Evolutionary conservation across 495 filamentous ascomycete genomes (phyloP), one percentile per base, ranked within the genome.

Genomic region (Cercophora newfieldiana): DNA sequence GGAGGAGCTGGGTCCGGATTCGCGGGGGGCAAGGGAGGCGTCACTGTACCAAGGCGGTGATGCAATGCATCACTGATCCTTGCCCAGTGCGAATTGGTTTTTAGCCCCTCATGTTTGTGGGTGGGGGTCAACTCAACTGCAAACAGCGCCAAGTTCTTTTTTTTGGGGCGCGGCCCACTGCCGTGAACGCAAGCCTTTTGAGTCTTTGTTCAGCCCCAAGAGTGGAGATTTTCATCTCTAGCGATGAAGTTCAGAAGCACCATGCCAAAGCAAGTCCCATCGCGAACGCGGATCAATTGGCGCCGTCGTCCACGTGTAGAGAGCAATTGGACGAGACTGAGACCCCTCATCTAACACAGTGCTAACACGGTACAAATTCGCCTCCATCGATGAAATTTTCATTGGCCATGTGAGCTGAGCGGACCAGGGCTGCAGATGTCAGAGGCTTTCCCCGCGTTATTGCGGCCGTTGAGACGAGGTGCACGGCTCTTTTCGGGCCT

Each of bases 341-440:
- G 8, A 55, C 54, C 53, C 28, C n/a, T 25, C n/a, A 26, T 12
- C 16, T 61, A 1, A 3, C n/a, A 74, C 70, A 61, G 72, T 71
- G 49, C 19, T 22, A 21, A 29, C 47, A 71, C 72, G 65, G 67
- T 66, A 14, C 10, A 21, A 55, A 29, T 31, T 69, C 64, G 73
- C 71, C 68, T 29, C 71, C n/a, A n/a, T 51, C 49, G 53, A 44
- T 56, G 64, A 71, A 70, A 70, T 60, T 66, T 68, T 68, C 53
- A 68, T 59, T 69, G 59, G 64, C 66, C 74, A 72, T 75, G 73
- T 74, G 71, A 72, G 66, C 70, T 68, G 59, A 61, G 59, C 24
- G 7, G 54, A 57, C 49, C 37, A 8, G 24, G 60, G 25, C 61
- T 65, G 65, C 63, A 47, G 59, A 18, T 49, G 21, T 54, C 49